Conservation (phyloP, 1,284 basidiomycete species). For the Rhodotorula sp. region DNA sequence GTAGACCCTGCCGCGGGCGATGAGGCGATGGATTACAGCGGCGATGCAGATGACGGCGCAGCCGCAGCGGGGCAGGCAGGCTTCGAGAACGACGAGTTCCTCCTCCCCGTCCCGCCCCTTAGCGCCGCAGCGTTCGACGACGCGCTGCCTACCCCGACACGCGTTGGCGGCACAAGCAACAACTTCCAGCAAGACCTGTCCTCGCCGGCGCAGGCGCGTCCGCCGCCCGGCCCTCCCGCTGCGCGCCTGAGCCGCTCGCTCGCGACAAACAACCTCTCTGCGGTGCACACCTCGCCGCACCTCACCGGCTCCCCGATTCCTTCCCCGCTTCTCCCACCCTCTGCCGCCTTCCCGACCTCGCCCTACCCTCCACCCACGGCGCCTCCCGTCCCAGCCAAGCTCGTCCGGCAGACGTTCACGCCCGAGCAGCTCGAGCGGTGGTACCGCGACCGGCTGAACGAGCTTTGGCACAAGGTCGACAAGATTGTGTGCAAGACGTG, state of each 20-base stretch:
- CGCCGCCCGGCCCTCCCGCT: neutral
- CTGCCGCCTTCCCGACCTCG: neutral
- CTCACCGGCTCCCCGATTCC: neutral
- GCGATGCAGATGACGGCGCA: no score
- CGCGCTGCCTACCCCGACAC: neutral
- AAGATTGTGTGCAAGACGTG: constrained; percentile 59
- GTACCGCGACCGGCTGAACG: constrained; percentile 50
- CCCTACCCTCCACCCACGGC: constrained; percentile 10
- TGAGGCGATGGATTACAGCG: neutral
- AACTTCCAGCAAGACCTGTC: neutral
- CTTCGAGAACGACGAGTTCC: neutral
- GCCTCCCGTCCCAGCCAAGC: constrained; percentile 35
- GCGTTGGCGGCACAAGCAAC: neutral
- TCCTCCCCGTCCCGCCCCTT: neutral
- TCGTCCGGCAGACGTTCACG: constrained; percentile 45
- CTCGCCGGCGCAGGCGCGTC: neutral
- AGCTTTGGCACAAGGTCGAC: constrained; percentile 57
- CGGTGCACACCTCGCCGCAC: neutral
- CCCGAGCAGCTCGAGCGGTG: constrained; percentile 45
- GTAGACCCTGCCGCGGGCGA: neutral
- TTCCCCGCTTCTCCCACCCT: neutral
- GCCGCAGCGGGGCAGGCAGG: neutral
- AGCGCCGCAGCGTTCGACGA: neutral
- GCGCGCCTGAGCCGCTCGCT: neutral
- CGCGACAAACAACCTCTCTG: neutral